phyloP scores from a whole-genome alignment of 108 stramenopile genomes.

The Pseudonitzschia delicatissima region DNA sequence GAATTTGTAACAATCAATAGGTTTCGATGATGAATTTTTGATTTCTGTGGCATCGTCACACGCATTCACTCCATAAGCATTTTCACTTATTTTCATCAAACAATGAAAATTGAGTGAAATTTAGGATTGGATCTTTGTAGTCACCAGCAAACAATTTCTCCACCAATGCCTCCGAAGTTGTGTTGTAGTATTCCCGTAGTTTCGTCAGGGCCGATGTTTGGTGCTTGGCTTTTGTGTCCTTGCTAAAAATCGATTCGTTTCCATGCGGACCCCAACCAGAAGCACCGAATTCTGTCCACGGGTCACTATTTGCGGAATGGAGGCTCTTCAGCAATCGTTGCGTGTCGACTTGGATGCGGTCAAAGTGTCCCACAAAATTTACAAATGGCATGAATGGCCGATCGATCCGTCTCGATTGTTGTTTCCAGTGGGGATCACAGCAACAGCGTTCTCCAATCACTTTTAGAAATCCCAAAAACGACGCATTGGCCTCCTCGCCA shows the following conservation, averaged over 20 bases:
- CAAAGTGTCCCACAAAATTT: slow-evolving; percentile 47
- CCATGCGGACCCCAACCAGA: slow-evolving; percentile 42
- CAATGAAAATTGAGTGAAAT: slow-evolving; percentile 21
- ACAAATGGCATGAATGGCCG: slow-evolving; percentile 34
- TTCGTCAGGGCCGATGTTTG: slow-evolving; percentile 18
- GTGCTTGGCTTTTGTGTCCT: slow-evolving; percentile 16
- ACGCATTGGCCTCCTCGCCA: slow-evolving; percentile 13
- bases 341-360: slow-evolving; percentile 31
- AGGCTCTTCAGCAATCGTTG: slow-evolving; percentile 24
- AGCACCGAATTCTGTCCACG: slow-evolving; percentile 37
- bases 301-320: slow-evolving; percentile 6
- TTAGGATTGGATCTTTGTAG: slow-evolving; percentile 29
- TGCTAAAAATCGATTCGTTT: slow-evolving; percentile 26
- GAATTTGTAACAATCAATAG: background rate
- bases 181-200: slow-evolving; percentile 28
- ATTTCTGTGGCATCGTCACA: no score
- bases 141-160: slow-evolving; percentile 31
- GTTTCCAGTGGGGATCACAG: slow-evolving; percentile 43
- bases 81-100: background rate
- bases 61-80: background rate
- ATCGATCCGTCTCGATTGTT: slow-evolving; percentile 42
- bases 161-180: slow-evolving; percentile 14
- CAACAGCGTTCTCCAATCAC: slow-evolving; percentile 18
- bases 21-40: no score
- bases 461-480: slow-evolving; percentile 27